Evolutionary conservation across 345 rosid genomes (phyloP).

Genomic region (Camelina neglecta): DNA sequence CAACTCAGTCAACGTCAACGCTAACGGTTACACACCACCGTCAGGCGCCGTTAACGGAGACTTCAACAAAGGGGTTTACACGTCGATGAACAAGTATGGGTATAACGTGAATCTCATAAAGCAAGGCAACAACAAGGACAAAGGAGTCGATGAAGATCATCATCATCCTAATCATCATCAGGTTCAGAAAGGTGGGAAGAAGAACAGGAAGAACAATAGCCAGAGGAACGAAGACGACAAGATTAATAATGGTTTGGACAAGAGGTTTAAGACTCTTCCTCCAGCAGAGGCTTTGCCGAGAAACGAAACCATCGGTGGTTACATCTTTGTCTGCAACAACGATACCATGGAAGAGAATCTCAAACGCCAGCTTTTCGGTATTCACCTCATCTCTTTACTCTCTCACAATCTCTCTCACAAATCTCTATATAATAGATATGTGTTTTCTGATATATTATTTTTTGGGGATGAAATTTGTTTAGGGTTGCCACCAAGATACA

Average conservation of each 20-base stretch:
- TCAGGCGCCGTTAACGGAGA: slow-evolving; percentile 58
- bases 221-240: slow-evolving; percentile 43
- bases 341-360: slow-evolving; percentile 98
- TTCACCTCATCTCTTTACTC: no score
- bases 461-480: neutral
- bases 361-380: slow-evolving; percentile 78
- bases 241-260: slow-evolving; percentile 61
- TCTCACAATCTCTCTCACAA: neutral
- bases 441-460: neutral
- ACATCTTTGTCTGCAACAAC: slow-evolving; percentile 99
- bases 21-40: slow-evolving; percentile 16
- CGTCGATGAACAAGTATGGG: slow-evolving; percentile 41
- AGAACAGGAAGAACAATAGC: slow-evolving; percentile 51
- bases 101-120: slow-evolving; percentile 55
- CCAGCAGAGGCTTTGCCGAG: slow-evolving; percentile 89
- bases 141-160: slow-evolving; percentile 55
- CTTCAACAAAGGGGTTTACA: slow-evolving; percentile 75
- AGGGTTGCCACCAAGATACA: slow-evolving; percentile 88
- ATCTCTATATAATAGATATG: no score
- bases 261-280: slow-evolving; percentile 97
- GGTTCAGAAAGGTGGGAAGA: slow-evolving; percentile 57
- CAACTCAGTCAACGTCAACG: slow-evolving; percentile 39
- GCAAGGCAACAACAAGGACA: slow-evolving; percentile 52
- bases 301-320: slow-evolving; percentile 91
- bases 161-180: slow-evolving; percentile 41